These are phyloP conservation scores for Syzygium aqueum DNA, from an alignment of 345 rosid genomes.

Conservation along the genomic window DNA sequence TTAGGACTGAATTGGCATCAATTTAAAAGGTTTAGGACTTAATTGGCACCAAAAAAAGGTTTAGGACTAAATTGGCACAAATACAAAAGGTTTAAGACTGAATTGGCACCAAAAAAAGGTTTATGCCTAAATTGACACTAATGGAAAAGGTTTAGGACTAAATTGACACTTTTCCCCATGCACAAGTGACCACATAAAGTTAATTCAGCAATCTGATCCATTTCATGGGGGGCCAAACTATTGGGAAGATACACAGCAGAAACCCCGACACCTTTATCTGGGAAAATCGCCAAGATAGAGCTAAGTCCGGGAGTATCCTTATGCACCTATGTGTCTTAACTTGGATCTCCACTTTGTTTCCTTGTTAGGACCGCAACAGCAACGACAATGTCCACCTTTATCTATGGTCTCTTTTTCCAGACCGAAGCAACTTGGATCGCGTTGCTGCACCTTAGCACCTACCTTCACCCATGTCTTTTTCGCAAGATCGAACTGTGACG, in stretches of 20 bases:
- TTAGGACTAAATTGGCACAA: too few relatives aligned
- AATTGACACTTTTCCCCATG: too few relatives aligned
- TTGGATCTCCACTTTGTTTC: neutral
- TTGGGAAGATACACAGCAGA: neutral
- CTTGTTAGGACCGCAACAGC: neutral
- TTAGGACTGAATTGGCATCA: too few relatives aligned
- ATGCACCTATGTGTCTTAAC: neutral
- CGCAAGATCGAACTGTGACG: neutral
- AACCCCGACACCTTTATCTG: rapidly evolving
- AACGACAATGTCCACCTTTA: neutral
- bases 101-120: too few relatives aligned
- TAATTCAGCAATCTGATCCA: neutral
- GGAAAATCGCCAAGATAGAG: neutral
- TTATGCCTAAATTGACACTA: too few relatives aligned
- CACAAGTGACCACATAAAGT: neutral
- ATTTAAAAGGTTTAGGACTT: too few relatives aligned
- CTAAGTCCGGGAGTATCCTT: neutral
- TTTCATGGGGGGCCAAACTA: neutral
- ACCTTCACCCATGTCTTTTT: neutral
- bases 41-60: too few relatives aligned
- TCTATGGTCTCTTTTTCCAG: neutral
- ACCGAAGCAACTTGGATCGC: neutral
- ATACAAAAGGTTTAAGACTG: too few relatives aligned
- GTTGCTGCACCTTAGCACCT: neutral
- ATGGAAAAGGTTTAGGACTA: too few relatives aligned